phyloP scores from a whole-genome alignment of 2,329 filamentous ascomycete species.

The Colletotrichum phormii region DNA sequence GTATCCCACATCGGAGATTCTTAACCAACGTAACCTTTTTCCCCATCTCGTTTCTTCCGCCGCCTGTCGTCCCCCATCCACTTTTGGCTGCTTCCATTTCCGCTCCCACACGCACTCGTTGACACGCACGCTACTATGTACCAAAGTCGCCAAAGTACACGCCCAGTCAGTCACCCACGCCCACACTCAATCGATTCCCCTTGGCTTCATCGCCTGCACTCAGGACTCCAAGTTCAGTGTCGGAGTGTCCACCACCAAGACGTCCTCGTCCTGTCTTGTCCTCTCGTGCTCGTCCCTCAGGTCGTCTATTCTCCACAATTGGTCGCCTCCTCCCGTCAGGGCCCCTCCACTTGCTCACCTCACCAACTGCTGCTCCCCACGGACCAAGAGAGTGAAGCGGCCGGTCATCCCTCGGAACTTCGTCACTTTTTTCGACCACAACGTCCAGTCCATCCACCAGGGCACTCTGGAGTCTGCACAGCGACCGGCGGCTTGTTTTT shows the following conservation, averaged over 20 bases:
- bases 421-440: constrained; percentile 32
- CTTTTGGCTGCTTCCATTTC: constrained; percentile 15
- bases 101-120: constrained; percentile 15
- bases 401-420: constrained; percentile 35
- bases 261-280: neutral
- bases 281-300: constrained; percentile 9
- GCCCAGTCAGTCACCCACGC: neutral
- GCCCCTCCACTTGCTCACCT: constrained; percentile 16
- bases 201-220: neutral
- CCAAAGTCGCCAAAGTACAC: neutral
- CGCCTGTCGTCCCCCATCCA: constrained; percentile 21
- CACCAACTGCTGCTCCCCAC: constrained; percentile 18
- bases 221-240: neutral
- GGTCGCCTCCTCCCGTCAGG: constrained; percentile 31
- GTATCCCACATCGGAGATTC: neutral
- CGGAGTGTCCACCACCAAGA: neutral
- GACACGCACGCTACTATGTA: neutral
- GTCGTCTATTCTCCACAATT: constrained; percentile 19
- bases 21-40: neutral
- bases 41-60: neutral
- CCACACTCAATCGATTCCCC: too few relatives aligned
- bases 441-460: constrained; percentile 9
- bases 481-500: neutral
- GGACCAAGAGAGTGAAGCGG: constrained; percentile 22
- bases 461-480: neutral